Evolutionary conservation across 2,329 filamentous ascomycete genomes (phyloP).

Genomic region (Nemania bipapillata): DNA sequence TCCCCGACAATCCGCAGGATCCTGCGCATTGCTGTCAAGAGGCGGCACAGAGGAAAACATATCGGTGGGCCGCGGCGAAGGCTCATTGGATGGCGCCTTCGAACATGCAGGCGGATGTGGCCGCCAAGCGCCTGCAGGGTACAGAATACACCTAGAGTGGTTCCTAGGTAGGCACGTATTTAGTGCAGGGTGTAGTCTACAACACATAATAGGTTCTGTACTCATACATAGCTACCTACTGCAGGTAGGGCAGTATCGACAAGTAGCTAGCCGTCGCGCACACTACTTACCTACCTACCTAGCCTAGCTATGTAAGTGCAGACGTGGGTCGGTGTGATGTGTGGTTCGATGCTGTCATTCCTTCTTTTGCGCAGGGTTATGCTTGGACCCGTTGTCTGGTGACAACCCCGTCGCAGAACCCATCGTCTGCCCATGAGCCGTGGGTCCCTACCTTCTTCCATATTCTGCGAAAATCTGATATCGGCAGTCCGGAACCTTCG

Average conservation of each 20-base stretch:
- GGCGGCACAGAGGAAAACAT: neutral
- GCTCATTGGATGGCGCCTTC: slow-evolving; percentile 10
- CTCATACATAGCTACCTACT: too few species aligned
- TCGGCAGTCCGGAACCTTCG: slow-evolving; percentile 27
- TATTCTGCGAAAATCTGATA: slow-evolving; percentile 15
- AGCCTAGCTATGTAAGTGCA: neutral
- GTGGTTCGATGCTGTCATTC: slow-evolving; percentile 39
- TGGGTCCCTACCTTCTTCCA: slow-evolving; percentile 13
- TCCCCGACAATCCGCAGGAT: neutral
- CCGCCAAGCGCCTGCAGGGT: slow-evolving; percentile 31
- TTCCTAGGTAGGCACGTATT: too few species aligned
- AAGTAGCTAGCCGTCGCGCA: too few species aligned
- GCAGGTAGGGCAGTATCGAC: too few species aligned
- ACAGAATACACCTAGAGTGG: neutral
- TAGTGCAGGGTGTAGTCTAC: too few species aligned
- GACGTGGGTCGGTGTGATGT: slow-evolving; percentile 32
- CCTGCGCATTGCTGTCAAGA: too few species aligned
- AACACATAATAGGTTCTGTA: too few species aligned
- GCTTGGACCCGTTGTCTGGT: slow-evolving; percentile 20
- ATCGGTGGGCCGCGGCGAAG: slow-evolving; percentile 9
- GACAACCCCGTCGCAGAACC: slow-evolving; percentile 12
- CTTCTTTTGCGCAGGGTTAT: slow-evolving; percentile 7
- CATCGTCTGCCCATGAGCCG: neutral
- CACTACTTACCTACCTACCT: too few species aligned
- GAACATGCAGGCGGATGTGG: slow-evolving; percentile 24